Conservation (phyloP, 768 basidiomycete genomes). For the Kondoa malvinella region DNA sequence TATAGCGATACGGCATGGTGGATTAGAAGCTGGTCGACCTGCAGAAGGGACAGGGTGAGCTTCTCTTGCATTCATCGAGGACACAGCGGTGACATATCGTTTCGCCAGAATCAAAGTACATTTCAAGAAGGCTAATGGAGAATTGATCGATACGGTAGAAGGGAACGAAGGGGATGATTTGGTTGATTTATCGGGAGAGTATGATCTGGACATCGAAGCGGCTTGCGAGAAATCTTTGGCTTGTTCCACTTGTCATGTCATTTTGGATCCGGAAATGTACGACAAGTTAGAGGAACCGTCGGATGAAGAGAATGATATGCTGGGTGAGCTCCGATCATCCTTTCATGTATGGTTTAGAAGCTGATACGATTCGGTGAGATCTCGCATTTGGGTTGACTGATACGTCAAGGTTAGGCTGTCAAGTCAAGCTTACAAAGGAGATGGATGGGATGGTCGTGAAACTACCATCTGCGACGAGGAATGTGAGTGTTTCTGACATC, state of each 20-base stretch:
- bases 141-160: constrained; percentile 67
- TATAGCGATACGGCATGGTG: background rate
- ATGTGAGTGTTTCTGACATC: constrained; percentile 71
- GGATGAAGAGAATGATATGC: constrained; percentile 80
- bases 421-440: constrained; percentile 52
- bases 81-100: background rate
- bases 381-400: constrained; percentile 95
- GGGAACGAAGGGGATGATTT: constrained; percentile 89
- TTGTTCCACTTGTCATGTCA: constrained; percentile 93
- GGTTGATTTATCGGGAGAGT: constrained; percentile 75
- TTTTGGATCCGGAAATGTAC: constrained; percentile 62
- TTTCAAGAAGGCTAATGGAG: constrained; percentile 77
- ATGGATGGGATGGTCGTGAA: constrained; percentile 71
- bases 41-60: background rate
- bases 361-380: constrained; percentile 34
- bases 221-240: constrained; percentile 94
- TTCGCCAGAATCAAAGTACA: constrained; percentile 30
- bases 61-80: background rate
- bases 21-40: background rate
- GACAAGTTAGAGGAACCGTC: constrained; percentile 79
- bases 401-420: constrained; percentile 46
- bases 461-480: constrained; percentile 77
- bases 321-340: background rate
- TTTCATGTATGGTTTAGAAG: background rate
- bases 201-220: constrained; percentile 90